Base-by-base conservation (phyloP, 306 rosid genomes). In the Cicer yamashitae region DNA sequence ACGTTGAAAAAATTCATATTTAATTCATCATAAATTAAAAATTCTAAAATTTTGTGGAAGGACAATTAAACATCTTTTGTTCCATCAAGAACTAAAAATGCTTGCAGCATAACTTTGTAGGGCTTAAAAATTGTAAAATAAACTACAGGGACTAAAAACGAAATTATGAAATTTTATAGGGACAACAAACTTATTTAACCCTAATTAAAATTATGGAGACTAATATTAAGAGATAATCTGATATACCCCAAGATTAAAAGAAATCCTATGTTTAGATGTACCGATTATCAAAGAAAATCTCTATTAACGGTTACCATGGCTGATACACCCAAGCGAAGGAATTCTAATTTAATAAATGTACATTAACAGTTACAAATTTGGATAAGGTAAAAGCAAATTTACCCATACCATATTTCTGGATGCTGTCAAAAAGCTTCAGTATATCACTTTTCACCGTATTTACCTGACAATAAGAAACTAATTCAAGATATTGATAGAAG, bases 361-460 rank as follows among this genome's bases (percentile, higher is more conserved):
- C 20, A 71, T 46, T 30, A 20, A 62, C 25, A 74, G 46, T 41
- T 38, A 66, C 45, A 63, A 65, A 64, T 56, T 72, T 22, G 9
- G 75, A 51, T 17, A 53, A 14, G 65, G 45, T 22, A 56, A 74
- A 53, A 80, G 53, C 69, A 57, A 63, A 74, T 37, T 15, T 70
- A 70, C 71, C 68, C 91, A 13, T 88, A 96, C 99, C 98, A 88
- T 96, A 92, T 86, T 89, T 92, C 85, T 89, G 93, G 75, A 92
- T 82, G 79, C 91, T 89, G 86, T 92, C 99, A 81, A 96, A 96
- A 78, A 96, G 99, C 88, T 96, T 96, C 84, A 85, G 47, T 77
- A 96, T 79, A 79, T 96, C 99, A 75, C 82, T 92, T 81, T 92
- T 90, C 77, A 96, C 86, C 30, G 73, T 87, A 63, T 82, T 89